A percentile compares a stretch with the other conserved stretches of the same genome.
Conservation (phyloP, 495 filamentous ascomycete genomes). For the Halenospora varia region DNA sequence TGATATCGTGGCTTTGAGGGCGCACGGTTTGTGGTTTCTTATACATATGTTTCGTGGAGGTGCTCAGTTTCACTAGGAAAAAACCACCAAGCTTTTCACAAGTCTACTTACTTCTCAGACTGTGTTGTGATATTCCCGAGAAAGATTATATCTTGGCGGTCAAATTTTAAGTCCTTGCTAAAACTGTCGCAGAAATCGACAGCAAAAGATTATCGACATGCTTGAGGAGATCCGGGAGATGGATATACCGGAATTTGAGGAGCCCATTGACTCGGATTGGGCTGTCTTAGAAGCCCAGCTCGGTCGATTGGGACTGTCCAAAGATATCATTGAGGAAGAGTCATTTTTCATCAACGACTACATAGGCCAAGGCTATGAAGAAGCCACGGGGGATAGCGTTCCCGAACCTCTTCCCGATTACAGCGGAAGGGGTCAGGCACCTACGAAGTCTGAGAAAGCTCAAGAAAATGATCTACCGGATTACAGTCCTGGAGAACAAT, state of each 20-base stretch:
- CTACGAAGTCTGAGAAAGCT: not conserved
- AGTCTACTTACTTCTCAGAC: no score
- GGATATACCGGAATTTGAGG: not conserved
- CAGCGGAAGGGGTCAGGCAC: not conserved
- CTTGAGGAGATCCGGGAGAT: constrained; percentile 3
- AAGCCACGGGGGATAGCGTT: not conserved
- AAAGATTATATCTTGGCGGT: not conserved
- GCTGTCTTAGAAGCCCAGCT: constrained; percentile 1
- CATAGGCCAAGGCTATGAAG: not conserved
- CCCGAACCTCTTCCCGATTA: not conserved
- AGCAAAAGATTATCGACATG: not conserved
- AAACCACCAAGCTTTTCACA: no score
- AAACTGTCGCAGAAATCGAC: not conserved
- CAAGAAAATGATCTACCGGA: constrained; percentile 2
- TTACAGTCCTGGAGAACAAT: not conserved
- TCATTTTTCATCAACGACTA: constrained; percentile 15
- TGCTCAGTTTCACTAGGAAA: no score
- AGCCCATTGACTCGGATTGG: constrained; percentile 7
- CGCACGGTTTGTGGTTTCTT: no score
- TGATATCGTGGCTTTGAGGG: no score
- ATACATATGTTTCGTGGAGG: no score
- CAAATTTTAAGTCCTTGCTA: not conserved
- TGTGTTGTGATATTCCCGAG: no score
- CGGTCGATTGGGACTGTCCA: not conserved
- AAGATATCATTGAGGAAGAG: constrained; percentile 10